Evolutionary conservation across 768 basidiomycete genomes (phyloP).

Genomic region (Boletellus ananiceps): DNA sequence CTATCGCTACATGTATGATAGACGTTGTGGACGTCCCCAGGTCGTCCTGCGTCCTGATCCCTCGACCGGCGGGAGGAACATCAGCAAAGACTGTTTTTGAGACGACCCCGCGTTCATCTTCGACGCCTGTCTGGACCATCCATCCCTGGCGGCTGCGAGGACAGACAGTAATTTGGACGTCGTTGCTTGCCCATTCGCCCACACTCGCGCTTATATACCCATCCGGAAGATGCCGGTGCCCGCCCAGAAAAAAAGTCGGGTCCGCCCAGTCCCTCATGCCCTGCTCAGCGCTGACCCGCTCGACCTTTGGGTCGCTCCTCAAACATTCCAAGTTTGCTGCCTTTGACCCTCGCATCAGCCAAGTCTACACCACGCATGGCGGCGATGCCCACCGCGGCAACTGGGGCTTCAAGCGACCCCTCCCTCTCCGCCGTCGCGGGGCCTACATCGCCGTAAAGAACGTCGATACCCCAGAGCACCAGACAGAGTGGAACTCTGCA

Average conservation of each 20-base stretch:
- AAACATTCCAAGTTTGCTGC: slow-evolving; percentile 79
- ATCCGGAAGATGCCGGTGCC: slow-evolving; percentile 24
- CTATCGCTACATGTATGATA: no score
- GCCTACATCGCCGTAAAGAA: slow-evolving; percentile 61
- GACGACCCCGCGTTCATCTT: slow-evolving; percentile 49
- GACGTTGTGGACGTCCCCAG: slow-evolving; percentile 70
- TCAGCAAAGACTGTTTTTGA: slow-evolving; percentile 94
- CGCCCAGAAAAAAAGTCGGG: neutral
- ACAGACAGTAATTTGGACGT: slow-evolving; percentile 81
- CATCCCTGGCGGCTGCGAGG: slow-evolving; percentile 53
- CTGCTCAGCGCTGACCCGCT: slow-evolving; percentile 39
- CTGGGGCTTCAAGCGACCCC: slow-evolving; percentile 83
- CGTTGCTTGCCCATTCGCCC: slow-evolving; percentile 37
- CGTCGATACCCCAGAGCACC: slow-evolving; percentile 70
- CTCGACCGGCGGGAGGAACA: slow-evolving; percentile 87
- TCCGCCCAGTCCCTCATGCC: slow-evolving; percentile 7
- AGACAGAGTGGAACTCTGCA: slow-evolving; percentile 71
- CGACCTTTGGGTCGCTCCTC: slow-evolving; percentile 72
- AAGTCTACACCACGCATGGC: slow-evolving; percentile 68
- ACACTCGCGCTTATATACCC: slow-evolving; percentile 27
- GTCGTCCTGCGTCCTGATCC: slow-evolving; percentile 89
- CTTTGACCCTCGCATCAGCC: slow-evolving; percentile 70
- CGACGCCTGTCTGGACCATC: slow-evolving; percentile 91
- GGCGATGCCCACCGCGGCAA: slow-evolving; percentile 73
- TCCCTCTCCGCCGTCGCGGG: slow-evolving; percentile 59